These are phyloP conservation scores for Fusarium multiceps DNA, from an alignment of 2,329 filamentous ascomycete species.

Conservation along the genomic window DNA sequence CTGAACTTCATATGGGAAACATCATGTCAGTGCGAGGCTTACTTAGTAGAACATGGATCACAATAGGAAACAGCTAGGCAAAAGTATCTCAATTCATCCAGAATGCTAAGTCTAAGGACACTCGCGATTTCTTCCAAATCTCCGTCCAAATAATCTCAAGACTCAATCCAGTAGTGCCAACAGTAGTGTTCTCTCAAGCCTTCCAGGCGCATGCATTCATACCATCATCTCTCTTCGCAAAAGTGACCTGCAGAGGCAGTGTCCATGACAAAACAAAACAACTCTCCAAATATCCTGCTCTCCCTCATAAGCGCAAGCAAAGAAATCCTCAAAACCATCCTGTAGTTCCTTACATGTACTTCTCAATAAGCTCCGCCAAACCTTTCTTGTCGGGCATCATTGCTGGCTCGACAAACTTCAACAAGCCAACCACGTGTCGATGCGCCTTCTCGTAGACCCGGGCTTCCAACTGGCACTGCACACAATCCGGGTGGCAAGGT, in stretches of 20 bases:
- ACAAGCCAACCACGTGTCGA: not conserved
- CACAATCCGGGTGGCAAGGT: not conserved
- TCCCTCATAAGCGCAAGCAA: not conserved
- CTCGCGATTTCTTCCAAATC: not conserved
- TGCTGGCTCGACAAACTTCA: not conserved
- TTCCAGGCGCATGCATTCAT: not conserved
- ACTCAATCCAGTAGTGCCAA: not conserved
- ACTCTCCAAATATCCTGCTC: not conserved
- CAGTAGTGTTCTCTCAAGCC: not conserved
- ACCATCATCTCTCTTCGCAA: not conserved
- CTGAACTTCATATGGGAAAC: not conserved
- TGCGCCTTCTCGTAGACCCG: not conserved
- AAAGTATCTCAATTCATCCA: not conserved
- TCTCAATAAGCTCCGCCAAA: not conserved
- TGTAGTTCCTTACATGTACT: not conserved
- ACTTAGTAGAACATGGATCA: not conserved
- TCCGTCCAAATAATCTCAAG: not conserved
- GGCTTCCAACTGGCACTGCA: not conserved
- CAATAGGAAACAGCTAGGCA: not conserved
- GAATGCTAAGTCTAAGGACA: not conserved
- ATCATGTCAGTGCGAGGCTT: not conserved
- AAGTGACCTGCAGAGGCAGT: not conserved
- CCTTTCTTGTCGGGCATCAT: not conserved
- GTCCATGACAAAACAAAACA: not conserved
- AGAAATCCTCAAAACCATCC: not conserved